Evolutionary conservation across 1,284 basidiomycete genomes (phyloP).

Genomic region (Butyriboletus appendiculatus): DNA sequence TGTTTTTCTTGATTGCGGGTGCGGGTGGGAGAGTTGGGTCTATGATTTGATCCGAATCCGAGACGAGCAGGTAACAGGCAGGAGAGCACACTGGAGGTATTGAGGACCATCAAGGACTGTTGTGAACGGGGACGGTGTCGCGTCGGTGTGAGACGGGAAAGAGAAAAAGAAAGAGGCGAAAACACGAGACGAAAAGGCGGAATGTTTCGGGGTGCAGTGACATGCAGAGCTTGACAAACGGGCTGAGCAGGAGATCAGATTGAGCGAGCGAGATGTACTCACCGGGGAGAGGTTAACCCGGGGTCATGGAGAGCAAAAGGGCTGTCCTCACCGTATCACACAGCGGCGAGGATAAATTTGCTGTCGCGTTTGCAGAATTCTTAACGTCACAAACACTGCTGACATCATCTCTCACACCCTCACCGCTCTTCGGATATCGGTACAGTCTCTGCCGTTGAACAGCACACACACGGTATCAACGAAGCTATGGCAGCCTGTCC

Average conservation of each 20-base stretch:
- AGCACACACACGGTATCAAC: too few relatives aligned
- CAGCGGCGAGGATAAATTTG: constrained; percentile 9
- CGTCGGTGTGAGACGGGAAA: neutral
- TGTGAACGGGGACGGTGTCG: neutral
- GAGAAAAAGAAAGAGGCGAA: neutral
- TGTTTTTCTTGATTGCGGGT: constrained; percentile 21
- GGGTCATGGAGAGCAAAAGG: constrained; percentile 2
- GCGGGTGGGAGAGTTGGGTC: constrained; percentile 1
- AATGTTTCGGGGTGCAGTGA: neutral
- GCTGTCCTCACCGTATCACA: constrained; percentile 20
- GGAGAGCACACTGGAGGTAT: constrained; percentile 21
- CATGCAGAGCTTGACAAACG: constrained; percentile 10
- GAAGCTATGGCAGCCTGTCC: neutral
- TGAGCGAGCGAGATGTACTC: neutral
- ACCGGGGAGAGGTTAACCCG: neutral
- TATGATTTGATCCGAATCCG: constrained; percentile 14
- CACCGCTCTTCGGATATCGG: too few relatives aligned
- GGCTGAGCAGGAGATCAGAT: neutral
- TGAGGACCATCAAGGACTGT: constrained; percentile 31
- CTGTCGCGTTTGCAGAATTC: too few relatives aligned
- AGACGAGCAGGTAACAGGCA: constrained; percentile 31
- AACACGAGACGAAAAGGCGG: neutral
- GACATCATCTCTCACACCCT: constrained; percentile 20
- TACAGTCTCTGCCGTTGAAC: too few relatives aligned
- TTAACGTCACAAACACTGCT: neutral